Base-by-base conservation (phyloP, 208 protist species). In the Phytomonas sp. region DNA sequence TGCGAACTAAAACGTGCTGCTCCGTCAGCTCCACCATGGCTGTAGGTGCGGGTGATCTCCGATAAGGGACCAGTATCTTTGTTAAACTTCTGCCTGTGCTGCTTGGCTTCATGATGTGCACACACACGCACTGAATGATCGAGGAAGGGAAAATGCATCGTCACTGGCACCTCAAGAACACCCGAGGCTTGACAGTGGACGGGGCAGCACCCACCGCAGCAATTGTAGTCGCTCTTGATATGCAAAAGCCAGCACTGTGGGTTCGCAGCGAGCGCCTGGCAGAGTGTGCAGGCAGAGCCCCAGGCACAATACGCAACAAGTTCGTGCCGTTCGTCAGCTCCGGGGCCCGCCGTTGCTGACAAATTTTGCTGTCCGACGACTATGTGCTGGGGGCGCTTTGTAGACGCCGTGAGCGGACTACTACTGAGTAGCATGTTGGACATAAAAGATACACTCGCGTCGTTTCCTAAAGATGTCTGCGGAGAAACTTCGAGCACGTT, bases 241-340 rank as follows among this genome's bases (percentile, higher is more conserved):
- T 70, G 72, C 17, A 84, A 61, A 13, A 73, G 73, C 87, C 87
- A 93, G 53, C 67, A 66, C 60, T 88, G 66, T 31, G 83, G 78
- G 15, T 79, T 67, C 0, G 75, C 65, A 28, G 82, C 80, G 34
- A 94, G 80, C 40, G 81, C 77, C 66, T 91, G 85, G 33, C 88
- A 94, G 36, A 87, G 72, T 17, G 85, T 80, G 37, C 88, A 94
- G 8, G 88, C 88, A 17, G 81, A 78, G 20, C 88, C 88, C 88
- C 88, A 94, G 0, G 79, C 83, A 68, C 88, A 94, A 67, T 87
- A 82, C 36, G 88, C 85, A 8, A 78, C 73, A 3, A 79, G 65
- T 30, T 65, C 60, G 28, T 61, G 62, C 29, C 62, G 40, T 15
- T 20, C 13, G 40, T 51, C 7, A 1, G 2, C 40, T 20, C 40